Evolutionary conservation across 2,329 filamentous ascomycete genomes (phyloP).

Genomic region (Tolypocladium nubicola): DNA sequence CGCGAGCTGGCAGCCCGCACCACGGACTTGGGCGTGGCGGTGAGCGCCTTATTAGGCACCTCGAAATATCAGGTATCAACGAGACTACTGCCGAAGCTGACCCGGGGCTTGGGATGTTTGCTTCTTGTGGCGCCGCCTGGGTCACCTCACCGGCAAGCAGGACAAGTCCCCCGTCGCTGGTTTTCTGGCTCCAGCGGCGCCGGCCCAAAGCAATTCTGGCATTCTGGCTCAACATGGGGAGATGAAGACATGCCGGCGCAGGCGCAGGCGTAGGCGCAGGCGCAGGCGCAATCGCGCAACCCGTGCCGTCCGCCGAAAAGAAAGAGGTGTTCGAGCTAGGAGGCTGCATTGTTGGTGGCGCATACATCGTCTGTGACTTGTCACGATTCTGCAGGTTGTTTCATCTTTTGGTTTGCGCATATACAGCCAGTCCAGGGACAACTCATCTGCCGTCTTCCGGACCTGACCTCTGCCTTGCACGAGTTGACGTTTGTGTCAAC

Average conservation of each 20-base stretch:
- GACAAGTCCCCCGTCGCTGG: not conserved
- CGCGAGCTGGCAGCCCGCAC: not conserved
- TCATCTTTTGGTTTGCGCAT: constrained; percentile 9
- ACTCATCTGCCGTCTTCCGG: not conserved
- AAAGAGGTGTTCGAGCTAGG: not conserved
- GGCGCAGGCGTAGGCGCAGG: not conserved
- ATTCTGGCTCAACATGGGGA: not conserved
- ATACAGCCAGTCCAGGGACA: not conserved
- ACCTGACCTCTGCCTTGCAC: not conserved
- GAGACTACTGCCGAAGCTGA: not conserved
- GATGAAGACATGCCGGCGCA: not conserved
- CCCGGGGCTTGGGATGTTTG: not conserved
- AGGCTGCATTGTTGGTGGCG: constrained; percentile 6
- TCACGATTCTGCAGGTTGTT: constrained; percentile 14
- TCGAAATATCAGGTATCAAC: not conserved
- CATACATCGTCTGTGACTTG: constrained; percentile 16
- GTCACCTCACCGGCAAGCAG: not conserved
- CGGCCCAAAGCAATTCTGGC: not conserved
- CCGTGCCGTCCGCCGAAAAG: not conserved
- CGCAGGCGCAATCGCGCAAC: not conserved
- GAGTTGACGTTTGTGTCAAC: not conserved
- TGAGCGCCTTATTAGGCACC: not conserved
- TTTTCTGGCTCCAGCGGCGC: not conserved
- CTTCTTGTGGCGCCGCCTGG: not conserved
- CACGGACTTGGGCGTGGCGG: not conserved